These are phyloP conservation scores for Anastatica hierochuntica DNA, from an alignment of 345 rosid species.

Conservation along the genomic window DNA sequence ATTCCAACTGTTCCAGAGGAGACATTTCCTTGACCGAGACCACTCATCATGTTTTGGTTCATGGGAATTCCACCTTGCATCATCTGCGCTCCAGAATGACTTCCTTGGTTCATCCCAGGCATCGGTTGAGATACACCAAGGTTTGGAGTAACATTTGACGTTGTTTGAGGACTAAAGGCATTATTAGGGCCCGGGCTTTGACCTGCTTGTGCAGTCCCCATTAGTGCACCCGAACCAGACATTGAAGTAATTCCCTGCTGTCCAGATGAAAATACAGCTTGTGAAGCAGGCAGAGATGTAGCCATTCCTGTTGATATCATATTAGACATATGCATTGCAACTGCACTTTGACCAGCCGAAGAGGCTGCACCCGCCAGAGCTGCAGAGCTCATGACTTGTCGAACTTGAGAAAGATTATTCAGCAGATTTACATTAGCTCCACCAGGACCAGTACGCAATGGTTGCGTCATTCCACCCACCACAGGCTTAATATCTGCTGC, in stretches of 20 bases:
- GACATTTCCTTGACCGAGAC: slow-evolving; percentile 54
- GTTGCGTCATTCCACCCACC: slow-evolving; percentile 56
- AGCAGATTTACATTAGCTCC: slow-evolving; percentile 85
- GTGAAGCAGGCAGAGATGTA: slow-evolving; percentile 67
- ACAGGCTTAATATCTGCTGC: slow-evolving; percentile 71
- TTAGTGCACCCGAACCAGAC: slow-evolving; percentile 54
- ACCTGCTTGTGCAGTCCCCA: slow-evolving; percentile 53
- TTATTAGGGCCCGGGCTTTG: slow-evolving; percentile 46
- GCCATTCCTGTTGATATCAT: slow-evolving; percentile 92
- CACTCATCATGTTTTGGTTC: slow-evolving; percentile 68
- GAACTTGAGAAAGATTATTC: slow-evolving; percentile 84
- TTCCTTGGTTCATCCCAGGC: slow-evolving; percentile 79
- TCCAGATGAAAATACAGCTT: slow-evolving; percentile 64
- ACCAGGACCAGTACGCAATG: slow-evolving; percentile 58
- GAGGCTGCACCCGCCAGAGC: slow-evolving; percentile 84
- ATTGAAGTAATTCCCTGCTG: slow-evolving; percentile 62
- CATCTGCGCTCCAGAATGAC: slow-evolving; percentile 65
- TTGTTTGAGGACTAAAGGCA: slow-evolving; percentile 34
- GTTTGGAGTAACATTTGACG: slow-evolving; percentile 54
- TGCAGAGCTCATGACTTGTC: slow-evolving; percentile 81
- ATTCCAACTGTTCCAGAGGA: slow-evolving; percentile 66
- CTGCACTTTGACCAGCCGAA: slow-evolving; percentile 69
- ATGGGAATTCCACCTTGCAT: slow-evolving; percentile 68
- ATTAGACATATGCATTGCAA: slow-evolving; percentile 91
- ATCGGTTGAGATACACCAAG: slow-evolving; percentile 71